Base-by-base conservation (phyloP, 495 filamentous ascomycete genomes). In the Daldinia grandis region DNA sequence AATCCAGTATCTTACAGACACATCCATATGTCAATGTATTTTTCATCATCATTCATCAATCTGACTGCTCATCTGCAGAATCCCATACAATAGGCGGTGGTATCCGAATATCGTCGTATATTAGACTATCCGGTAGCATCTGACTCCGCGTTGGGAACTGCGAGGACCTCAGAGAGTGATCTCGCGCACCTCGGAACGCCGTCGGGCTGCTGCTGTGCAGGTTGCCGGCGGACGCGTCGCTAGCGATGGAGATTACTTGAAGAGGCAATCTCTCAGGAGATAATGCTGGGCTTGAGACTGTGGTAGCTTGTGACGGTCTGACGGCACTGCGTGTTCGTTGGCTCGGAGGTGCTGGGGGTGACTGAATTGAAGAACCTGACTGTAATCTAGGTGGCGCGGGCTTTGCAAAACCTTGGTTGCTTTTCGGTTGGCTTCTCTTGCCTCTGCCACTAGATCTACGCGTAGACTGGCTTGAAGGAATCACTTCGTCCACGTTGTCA, bases 51-150 rank as follows among this genome's bases (percentile, higher is more conserved):
- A 30, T 6, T 56, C 30, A 56, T 57, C 44, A 75, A 53, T 76
- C 62, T 15, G 74, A 76, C 17, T 78, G 71, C n/a, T 86, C 84
- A 37, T 80, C 82, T 17, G 82, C 83, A 4, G 79, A 81, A 68
- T 86, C 84, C 74, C 74, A 80, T 30, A 83, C 75, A 30, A 78
- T 74, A 3, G 77, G 58, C 1, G 81, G 84, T 35, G 82, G 83
- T 12, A 62, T 71, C 17, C 78, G 76, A 35, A 84, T 72, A 71
- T 81, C 80, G 64, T 85, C 84, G 37, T 81, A 74, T 65, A 88
- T 31, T 67, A 89, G 69, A 72, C 85, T 88, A 42, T 87, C 85
- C 31, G 82, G 83, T 59, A 86, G 76, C 73, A 87, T 75, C 74
- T 87, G 82, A 54, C 82, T 86, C 47, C 76, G 76, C 4, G 79